Evolutionary conservation across 257 asterid species (phyloP).

Genomic region (Haberlea rhodopensis): DNA sequence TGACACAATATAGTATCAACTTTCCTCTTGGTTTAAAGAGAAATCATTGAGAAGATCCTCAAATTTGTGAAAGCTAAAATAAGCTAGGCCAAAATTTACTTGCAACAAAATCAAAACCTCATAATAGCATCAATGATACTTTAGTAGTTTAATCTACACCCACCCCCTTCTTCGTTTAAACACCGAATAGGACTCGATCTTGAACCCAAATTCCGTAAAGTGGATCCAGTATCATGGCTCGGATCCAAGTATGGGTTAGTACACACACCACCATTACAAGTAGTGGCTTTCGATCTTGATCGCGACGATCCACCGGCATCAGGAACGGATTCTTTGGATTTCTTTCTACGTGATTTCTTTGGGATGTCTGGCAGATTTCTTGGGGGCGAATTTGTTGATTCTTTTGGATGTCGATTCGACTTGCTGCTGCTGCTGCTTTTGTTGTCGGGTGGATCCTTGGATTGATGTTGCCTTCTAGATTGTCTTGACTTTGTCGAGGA

Average conservation of each 20-base stretch:
- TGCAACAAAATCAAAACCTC: neutral
- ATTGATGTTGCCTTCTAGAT: neutral
- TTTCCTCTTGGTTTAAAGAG: too few relatives aligned
- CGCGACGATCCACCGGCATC: neutral
- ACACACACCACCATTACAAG: neutral
- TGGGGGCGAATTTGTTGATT: neutral
- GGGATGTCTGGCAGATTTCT: neutral
- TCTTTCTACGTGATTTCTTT: neutral
- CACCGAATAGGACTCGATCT: too few relatives aligned
- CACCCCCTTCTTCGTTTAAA: neutral
- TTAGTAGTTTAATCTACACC: neutral
- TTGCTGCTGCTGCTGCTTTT: neutral
- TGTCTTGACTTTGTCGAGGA: neutral
- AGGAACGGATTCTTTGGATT: neutral
- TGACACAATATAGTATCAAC: too few relatives aligned
- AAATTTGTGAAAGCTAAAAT: neutral
- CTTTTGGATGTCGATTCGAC: neutral
- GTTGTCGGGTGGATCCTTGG: neutral
- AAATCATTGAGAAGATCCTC: too few relatives aligned
- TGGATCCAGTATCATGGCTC: too few relatives aligned
- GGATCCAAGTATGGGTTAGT: too few relatives aligned
- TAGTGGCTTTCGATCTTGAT: neutral
- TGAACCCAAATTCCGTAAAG: too few relatives aligned
- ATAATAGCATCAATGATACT: neutral
- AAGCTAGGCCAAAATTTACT: neutral